Evolutionary conservation across 176 grass and related monocot genomes (phyloP).

Genomic region (Poa pratensis): DNA sequence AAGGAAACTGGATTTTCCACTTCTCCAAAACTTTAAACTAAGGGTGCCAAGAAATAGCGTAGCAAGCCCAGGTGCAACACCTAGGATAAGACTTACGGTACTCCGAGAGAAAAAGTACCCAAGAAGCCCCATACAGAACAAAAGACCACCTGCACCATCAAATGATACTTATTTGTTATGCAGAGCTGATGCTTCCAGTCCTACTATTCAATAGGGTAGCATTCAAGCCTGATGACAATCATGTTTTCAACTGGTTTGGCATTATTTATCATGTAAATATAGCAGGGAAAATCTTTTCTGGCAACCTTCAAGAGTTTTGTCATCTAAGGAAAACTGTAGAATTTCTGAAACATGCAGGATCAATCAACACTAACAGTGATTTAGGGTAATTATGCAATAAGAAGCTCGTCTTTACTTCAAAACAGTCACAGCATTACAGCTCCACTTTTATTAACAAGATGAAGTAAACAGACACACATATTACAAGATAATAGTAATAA

Average conservation of each 20-base stretch:
- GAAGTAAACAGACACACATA: background rate
- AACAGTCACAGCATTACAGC: background rate
- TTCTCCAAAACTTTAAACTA: conserved; percentile 74
- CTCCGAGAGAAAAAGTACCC: conserved; percentile 73
- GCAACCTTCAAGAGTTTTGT: background rate
- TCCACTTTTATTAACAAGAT: conserved; percentile 2
- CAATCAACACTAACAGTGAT: background rate
- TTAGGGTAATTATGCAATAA: conserved; percentile 1
- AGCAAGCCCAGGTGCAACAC: conserved; percentile 54
- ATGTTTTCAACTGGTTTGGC: background rate
- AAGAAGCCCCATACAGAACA: conserved; percentile 67
- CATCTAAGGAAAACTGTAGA: background rate
- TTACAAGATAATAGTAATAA: conserved; percentile 18
- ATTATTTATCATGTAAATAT: background rate
- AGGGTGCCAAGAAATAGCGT: conserved; percentile 53
- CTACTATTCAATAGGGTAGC: background rate
- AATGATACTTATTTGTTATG: conserved; percentile 16
- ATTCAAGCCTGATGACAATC: background rate
- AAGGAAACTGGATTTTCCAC: conserved; percentile 59
- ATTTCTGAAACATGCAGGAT: conserved; percentile 13
- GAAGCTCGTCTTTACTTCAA: background rate
- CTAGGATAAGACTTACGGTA: conserved; percentile 59
- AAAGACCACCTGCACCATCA: conserved; percentile 65
- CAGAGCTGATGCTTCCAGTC: too few relatives aligned
- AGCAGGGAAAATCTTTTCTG: background rate